Conservation (phyloP, 2,329 filamentous ascomycete species). For the Elsinoe ampelina region DNA sequence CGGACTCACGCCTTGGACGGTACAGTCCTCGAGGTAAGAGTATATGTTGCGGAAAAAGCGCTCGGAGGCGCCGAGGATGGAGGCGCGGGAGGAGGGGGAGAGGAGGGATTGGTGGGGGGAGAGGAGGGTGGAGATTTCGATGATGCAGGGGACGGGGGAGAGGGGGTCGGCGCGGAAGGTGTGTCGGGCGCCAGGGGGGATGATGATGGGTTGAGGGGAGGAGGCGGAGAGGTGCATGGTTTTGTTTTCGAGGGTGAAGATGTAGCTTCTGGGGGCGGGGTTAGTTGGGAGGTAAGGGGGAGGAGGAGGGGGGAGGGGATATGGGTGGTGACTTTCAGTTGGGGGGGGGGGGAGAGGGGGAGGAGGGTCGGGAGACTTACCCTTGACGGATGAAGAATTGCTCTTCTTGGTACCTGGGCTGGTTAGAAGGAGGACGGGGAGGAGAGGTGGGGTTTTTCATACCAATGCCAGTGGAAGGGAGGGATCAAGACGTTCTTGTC, state of each 20-base stretch:
- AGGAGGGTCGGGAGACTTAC: not conserved
- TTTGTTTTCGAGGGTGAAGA: constrained; percentile 24
- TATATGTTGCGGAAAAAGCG: constrained; percentile 26
- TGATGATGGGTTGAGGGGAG: constrained; percentile 20
- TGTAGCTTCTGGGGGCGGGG: too few species aligned
- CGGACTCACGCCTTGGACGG: constrained; percentile 19
- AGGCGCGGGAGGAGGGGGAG: constrained; percentile 14
- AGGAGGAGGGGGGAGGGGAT: not conserved
- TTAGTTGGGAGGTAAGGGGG: constrained; percentile 13
- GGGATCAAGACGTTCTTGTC: constrained; percentile 21
- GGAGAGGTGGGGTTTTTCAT: not conserved
- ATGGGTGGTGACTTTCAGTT: not conserved
- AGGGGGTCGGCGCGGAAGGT: constrained; percentile 24
- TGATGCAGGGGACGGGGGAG: constrained; percentile 20
- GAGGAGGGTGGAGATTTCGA: constrained; percentile 21
- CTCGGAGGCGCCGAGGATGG: constrained; percentile 20
- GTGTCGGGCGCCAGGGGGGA: constrained; percentile 21
- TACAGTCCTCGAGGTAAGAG: constrained; percentile 25
- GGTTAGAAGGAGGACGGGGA: not conserved
- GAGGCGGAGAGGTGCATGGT: constrained; percentile 19
- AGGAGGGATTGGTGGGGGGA: constrained; percentile 15
- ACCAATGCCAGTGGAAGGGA: constrained; percentile 24
- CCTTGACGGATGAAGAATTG: constrained; percentile 23
- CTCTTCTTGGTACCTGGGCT: constrained; percentile 20
- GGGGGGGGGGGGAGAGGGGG: not conserved